phyloP scores from a whole-genome alignment of 345 rosid species.

The Mercurialis annua region DNA sequence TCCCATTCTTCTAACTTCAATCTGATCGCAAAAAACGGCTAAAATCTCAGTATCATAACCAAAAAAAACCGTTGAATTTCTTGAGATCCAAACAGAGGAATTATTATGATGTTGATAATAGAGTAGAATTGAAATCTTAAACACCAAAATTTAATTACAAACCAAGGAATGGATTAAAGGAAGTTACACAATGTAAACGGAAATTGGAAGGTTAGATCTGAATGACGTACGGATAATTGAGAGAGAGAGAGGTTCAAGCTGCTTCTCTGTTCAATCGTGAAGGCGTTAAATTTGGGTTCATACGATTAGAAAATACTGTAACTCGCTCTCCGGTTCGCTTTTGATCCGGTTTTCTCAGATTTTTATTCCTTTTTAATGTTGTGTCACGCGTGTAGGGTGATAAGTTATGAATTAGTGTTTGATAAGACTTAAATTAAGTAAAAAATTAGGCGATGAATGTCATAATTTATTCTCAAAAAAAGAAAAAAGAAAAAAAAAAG shows the following conservation, averaged over 20 bases:
- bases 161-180: neutral
- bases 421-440: too few relatives aligned
- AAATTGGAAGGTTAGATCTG: conserved; percentile 2
- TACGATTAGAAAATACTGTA: neutral
- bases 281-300: neutral
- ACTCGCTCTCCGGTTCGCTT: neutral
- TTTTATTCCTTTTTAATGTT: too few relatives aligned
- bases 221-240: neutral
- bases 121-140: neutral
- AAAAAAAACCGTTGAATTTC: neutral
- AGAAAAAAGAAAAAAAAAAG: too few relatives aligned
- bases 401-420: too few relatives aligned
- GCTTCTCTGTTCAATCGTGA: neutral
- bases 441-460: too few relatives aligned
- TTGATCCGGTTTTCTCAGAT: neutral
- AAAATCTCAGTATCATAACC: neutral
- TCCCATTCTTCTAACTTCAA: conserved; percentile 40
- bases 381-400: too few relatives aligned
- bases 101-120: neutral
- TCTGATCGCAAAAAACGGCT: neutral
- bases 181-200: neutral
- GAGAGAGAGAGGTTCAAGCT: neutral
- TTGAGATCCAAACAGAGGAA: conserved; percentile 5
- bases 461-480: too few relatives aligned
- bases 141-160: neutral